Conservation (phyloP, 225 moss, liverwort and hornwort genomes). For the Physcomitrellopsis africana region DNA sequence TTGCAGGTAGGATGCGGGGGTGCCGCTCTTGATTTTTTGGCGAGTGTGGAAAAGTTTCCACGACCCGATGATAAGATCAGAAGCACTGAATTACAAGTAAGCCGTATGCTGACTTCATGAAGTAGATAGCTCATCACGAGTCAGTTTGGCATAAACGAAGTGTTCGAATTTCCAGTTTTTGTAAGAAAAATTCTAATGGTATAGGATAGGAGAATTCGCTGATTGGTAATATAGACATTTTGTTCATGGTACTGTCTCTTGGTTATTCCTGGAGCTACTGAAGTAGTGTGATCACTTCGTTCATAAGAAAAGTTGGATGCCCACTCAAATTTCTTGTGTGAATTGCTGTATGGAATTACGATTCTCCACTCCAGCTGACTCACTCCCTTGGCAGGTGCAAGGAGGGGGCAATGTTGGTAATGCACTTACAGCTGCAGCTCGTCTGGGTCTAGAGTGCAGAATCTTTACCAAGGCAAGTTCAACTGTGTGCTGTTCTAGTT, state of each 20-base stretch:
- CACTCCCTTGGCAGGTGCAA: conserved; percentile 63
- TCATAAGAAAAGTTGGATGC: background rate
- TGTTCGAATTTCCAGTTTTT: background rate
- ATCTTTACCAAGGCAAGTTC: conserved; percentile 75
- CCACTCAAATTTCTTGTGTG: background rate
- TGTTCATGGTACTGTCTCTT: background rate
- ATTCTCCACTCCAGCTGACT: conserved; percentile 3
- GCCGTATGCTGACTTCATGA: conserved; percentile 25
- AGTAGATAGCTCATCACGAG: background rate
- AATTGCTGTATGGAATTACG: background rate
- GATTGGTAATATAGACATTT: background rate
- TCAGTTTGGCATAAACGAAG: conserved; percentile 14
- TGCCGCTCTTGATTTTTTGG: conserved; percentile 83
- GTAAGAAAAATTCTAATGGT: background rate
- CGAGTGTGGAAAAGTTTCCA: conserved; percentile 78
- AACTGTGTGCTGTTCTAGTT: conserved; percentile 15
- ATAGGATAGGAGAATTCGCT: conserved; percentile 6
- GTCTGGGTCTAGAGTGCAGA: conserved; percentile 80
- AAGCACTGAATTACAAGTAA: conserved; percentile 76
- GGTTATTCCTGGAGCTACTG: background rate
- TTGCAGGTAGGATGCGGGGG: conserved; percentile 87
- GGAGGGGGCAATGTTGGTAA: conserved; percentile 98
- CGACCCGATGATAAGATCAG: conserved; percentile 93
- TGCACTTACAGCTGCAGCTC: conserved; percentile 90
- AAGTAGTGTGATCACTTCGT: background rate